Percentiles rank a stretch among this genome's conserved stretches.
Conservation (phyloP, 345 rosid species). For the Hypericum androsaemum region DNA sequence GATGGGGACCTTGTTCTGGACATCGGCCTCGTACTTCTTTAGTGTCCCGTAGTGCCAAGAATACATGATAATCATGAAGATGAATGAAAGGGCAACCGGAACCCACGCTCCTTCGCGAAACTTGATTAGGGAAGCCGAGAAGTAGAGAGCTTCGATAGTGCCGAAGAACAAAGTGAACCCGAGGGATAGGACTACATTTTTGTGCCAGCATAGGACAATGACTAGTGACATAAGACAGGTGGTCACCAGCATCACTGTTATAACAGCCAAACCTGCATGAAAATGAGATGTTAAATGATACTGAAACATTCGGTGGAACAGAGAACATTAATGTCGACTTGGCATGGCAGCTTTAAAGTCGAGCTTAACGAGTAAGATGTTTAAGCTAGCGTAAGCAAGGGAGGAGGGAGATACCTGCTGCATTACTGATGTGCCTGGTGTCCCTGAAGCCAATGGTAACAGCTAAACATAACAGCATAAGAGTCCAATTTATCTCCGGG, state of each 20-base stretch:
- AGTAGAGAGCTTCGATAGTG: slow-evolving; percentile 81
- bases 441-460: slow-evolving; percentile 87
- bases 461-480: slow-evolving; percentile 81
- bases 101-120: slow-evolving; percentile 99
- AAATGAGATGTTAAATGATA: slow-evolving; percentile 6
- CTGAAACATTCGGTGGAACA: background rate
- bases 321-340: too few relatives aligned
- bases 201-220: slow-evolving; percentile 89
- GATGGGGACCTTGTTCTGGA: slow-evolving; percentile 87
- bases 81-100: slow-evolving; percentile 71
- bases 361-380: too few relatives aligned
- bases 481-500: slow-evolving; percentile 87
- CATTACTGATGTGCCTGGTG: slow-evolving; percentile 73
- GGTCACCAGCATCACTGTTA: slow-evolving; percentile 96
- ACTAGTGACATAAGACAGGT: slow-evolving; percentile 95
- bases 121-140: slow-evolving; percentile 85
- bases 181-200: slow-evolving; percentile 54
- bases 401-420: slow-evolving; percentile 46
- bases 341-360: too few relatives aligned
- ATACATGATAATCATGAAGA: slow-evolving; percentile 72
- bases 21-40: slow-evolving; percentile 76
- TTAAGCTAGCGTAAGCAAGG: too few relatives aligned
- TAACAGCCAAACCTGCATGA: slow-evolving; percentile 89
- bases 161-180: slow-evolving; percentile 73
- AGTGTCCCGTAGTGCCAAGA: slow-evolving; percentile 86